These are phyloP conservation scores for Exutisphaerella laricina DNA, from an alignment of 2,329 filamentous ascomycete genomes.

Conservation along the genomic window DNA sequence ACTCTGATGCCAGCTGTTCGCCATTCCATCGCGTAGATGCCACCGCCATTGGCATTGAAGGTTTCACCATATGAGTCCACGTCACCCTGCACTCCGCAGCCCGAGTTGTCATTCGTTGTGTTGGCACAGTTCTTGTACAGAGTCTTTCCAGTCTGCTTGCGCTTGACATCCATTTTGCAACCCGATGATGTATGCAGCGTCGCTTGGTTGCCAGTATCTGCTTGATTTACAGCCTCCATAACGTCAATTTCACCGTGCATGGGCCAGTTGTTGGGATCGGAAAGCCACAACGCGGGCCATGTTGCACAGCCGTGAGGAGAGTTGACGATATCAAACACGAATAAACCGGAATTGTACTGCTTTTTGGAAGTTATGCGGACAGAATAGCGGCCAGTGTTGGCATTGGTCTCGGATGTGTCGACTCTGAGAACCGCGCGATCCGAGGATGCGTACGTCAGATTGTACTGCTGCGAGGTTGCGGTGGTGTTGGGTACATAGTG, in stretches of 20 bases:
- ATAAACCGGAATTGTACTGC: conserved; percentile 34
- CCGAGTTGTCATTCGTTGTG: conserved; percentile 26
- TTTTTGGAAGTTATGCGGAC: conserved; percentile 35
- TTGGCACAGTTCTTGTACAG: conserved; percentile 26
- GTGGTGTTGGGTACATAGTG: conserved; percentile 35
- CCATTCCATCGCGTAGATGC: conserved; percentile 33
- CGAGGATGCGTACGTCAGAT: conserved; percentile 28
- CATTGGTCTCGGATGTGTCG: conserved; percentile 26
- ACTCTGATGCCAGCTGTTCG: conserved; percentile 28
- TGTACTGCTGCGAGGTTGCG: conserved; percentile 23
- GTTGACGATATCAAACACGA: conserved; percentile 34
- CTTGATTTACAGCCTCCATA: conserved; percentile 33
- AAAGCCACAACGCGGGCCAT: conserved; percentile 38
- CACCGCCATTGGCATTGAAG: conserved; percentile 31
- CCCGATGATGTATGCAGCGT: conserved; percentile 30
- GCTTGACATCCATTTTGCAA: conserved; percentile 30
- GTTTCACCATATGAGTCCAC: conserved; percentile 28
- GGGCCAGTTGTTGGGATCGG: conserved; percentile 41
- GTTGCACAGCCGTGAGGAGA: conserved; percentile 35
- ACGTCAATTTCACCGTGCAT: conserved; percentile 31
- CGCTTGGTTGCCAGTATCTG: conserved; percentile 22
- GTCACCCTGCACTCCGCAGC: conserved; percentile 27
- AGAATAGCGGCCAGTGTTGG: conserved; percentile 29
- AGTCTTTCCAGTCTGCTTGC: conserved; percentile 29
- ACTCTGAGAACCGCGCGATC: conserved; percentile 26